Evolutionary conservation across 2,329 filamentous ascomycete genomes (phyloP), one percentile per base, ranked within the genome.

Genomic region (Penicillium sclerotigenum): DNA sequence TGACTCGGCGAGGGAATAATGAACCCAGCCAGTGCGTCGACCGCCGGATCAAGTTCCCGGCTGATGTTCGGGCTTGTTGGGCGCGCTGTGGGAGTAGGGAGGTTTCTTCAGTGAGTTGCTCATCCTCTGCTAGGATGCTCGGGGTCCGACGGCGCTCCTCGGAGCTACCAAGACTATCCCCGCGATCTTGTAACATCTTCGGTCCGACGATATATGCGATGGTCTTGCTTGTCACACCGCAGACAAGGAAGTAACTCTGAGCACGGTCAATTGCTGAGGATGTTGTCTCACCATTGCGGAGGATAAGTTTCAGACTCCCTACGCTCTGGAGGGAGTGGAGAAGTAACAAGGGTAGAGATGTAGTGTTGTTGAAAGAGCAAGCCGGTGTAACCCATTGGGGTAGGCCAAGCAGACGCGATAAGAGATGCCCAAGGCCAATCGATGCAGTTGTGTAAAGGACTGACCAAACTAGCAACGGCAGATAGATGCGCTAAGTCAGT

Each of bases 31-130:
- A 63, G 18, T 70, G 68, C 63, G 28, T 33, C 14, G 59, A 59
- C 14, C 65, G 66, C 13, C 70, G 65, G 28, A 75, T 36, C 18
- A 56, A 52, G 20, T 47, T 49, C 2, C 52, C 38, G 9, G 65
- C 54, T 33, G 57, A 56, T 5, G 52, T 41, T 14, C 58, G 50
- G 14, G 62, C 59, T 22, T 59, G 58, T 7, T 60, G 61, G 2
- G 59, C 59, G 3, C 64, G 66, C 13, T 73, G 69, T 0, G 79
- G 79, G 8, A 87, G 74, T 1, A 87, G 76, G 0, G 80, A 77
- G 0, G 80, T 83, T 18, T 78, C 69, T 57, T 84, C 80, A 54
- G 77, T 72, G 38, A 73, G 59, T 46, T 70, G 59, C 0, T 46
- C 43, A 5, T 46, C 43, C 5, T 24, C 14, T n/a, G 29, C 29